Evolutionary conservation across 768 basidiomycete species (phyloP).

Genomic region (Collybiopsis confluens): DNA sequence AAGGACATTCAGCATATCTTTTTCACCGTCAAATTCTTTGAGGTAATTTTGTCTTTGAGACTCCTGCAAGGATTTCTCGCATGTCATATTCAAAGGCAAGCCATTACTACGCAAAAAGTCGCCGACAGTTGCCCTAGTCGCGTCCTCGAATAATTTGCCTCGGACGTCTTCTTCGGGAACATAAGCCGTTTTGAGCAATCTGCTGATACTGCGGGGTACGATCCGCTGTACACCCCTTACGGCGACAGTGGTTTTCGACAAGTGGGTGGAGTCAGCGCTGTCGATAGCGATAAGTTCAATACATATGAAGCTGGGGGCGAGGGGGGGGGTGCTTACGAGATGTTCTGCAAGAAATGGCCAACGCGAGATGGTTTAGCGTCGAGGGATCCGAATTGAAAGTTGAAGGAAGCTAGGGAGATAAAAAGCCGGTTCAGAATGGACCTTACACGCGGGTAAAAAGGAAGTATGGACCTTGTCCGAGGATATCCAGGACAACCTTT

Average conservation of each 20-base stretch:
- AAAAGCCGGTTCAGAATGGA: neutral
- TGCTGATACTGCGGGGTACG: neutral
- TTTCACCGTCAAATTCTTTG: conserved; percentile 20
- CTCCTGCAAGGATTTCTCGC: conserved; percentile 16
- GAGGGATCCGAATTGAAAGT: conserved; percentile 19
- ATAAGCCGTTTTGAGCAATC: neutral
- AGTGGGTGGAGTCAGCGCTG: neutral
- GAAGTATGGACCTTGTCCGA: conserved; percentile 26
- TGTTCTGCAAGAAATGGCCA: neutral
- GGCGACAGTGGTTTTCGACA: no score
- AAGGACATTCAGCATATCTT: conserved; percentile 40
- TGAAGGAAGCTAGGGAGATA: conserved; percentile 21
- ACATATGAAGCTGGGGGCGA: neutral
- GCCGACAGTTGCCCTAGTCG: conserved; percentile 29
- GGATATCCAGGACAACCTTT: conserved; percentile 30
- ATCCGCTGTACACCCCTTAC: neutral
- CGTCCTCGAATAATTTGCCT: conserved; percentile 25
- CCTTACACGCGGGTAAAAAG: neutral
- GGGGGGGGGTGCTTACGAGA: neutral
- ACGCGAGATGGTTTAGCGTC: neutral
- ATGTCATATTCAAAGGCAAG: conserved; percentile 17
- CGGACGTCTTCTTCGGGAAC: conserved; percentile 10
- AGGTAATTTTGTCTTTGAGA: conserved; percentile 6
- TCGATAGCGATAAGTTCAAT: neutral
- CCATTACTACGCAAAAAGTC: conserved; percentile 32